These are phyloP conservation scores for Pichia californica DNA, from an alignment of 805 yeast genomes.

Conservation along the genomic window DNA sequence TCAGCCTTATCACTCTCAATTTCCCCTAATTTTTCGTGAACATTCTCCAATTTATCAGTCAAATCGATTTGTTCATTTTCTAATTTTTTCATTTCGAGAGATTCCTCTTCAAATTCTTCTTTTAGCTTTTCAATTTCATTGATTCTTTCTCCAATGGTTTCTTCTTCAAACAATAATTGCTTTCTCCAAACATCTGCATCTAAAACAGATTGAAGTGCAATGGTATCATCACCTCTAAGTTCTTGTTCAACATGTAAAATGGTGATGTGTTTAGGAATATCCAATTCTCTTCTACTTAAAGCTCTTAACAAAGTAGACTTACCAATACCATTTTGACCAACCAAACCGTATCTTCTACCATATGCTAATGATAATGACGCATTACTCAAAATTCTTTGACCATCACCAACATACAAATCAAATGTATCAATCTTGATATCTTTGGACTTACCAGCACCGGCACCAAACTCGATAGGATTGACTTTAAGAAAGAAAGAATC, in stretches of 20 bases:
- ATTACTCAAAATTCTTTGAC: slow-evolving; percentile 85
- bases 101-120: slow-evolving; percentile 66
- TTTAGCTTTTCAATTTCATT: slow-evolving; percentile 66
- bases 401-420: slow-evolving; percentile 93
- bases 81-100: slow-evolving; percentile 66
- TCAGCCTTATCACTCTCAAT: slow-evolving; percentile 98
- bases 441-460: slow-evolving; percentile 93
- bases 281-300: slow-evolving; percentile 84
- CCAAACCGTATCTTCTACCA: slow-evolving; percentile 95
- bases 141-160: slow-evolving; percentile 65
- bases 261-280: slow-evolving; percentile 92
- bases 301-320: slow-evolving; percentile 92
- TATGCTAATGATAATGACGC: slow-evolving; percentile 80
- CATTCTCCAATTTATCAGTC: slow-evolving; percentile 68
- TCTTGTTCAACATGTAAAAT: slow-evolving; percentile 98
- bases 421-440: slow-evolving; percentile 90
- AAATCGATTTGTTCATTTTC: slow-evolving; percentile 90
- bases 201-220: slow-evolving; percentile 89
- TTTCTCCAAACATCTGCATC: slow-evolving; percentile 99
- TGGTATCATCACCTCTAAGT: slow-evolving; percentile 84
- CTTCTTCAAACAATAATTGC: slow-evolving; percentile 71
- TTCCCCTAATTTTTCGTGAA: slow-evolving; percentile 75
- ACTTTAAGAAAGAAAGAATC: slow-evolving; percentile 93
- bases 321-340: slow-evolving; percentile 99
- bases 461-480: slow-evolving; percentile 88